Conservation (phyloP, 768 basidiomycete genomes). For the Collybia mongolica region DNA sequence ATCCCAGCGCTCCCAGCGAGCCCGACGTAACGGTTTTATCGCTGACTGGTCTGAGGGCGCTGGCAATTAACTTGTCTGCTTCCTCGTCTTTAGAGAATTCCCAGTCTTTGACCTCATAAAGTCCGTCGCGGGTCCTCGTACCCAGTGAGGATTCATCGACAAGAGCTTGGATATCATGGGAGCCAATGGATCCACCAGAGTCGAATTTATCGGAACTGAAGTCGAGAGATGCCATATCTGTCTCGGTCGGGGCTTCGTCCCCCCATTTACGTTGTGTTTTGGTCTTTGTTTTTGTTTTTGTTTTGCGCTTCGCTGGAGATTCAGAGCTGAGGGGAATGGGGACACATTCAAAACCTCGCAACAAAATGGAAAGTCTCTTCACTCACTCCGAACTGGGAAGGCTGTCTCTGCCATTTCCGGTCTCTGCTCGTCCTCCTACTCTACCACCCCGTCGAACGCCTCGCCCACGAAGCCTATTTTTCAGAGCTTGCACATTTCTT, state of each 20-base stretch:
- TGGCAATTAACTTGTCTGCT: constrained; percentile 54
- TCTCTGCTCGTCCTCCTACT: constrained; percentile 41
- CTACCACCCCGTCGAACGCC: constrained; percentile 60
- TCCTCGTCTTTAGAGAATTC: constrained; percentile 58
- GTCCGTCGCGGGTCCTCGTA: constrained; percentile 66
- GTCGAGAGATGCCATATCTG: constrained; percentile 92
- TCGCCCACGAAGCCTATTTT: constrained; percentile 76
- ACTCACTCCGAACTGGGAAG: constrained; percentile 70
- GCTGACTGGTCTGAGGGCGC: constrained; percentile 49
- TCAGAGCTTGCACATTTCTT: constrained; percentile 87
- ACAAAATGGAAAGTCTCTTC: constrained; percentile 1
- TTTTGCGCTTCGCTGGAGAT: constrained; percentile 57
- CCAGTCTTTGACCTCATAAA: constrained; percentile 74
- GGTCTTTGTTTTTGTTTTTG: constrained; percentile 62
- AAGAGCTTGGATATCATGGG: constrained; percentile 56
- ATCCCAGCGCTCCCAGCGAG: constrained; percentile 66
- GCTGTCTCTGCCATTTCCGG: constrained; percentile 59
- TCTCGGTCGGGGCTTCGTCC: constrained; percentile 72
- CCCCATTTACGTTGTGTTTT: constrained; percentile 92
- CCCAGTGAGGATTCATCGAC: constrained; percentile 78
- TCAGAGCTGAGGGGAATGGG: constrained; percentile 48
- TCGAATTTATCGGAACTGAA: constrained; percentile 68
- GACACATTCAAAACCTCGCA: neutral
- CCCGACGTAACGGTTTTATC: constrained; percentile 33
- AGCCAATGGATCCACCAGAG: constrained; percentile 24